Base-by-base conservation (phyloP, 202 grass and related monocot species). In the Schoenoplectus triqueter region DNA sequence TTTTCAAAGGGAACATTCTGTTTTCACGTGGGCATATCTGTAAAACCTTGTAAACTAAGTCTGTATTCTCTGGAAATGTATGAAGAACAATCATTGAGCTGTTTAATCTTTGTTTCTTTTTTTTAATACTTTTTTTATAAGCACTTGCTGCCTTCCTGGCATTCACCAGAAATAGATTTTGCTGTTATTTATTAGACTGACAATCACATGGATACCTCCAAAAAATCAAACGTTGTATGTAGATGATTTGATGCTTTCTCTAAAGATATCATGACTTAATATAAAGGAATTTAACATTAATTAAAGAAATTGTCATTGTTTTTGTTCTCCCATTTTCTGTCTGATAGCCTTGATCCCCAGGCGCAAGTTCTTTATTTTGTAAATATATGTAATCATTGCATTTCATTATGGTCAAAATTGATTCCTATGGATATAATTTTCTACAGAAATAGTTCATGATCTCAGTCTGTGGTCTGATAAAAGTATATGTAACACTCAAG, bases 1-100 rank as follows among this genome's bases (percentile, higher is more conserved):
- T 82, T 82, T 82, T 66, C 80, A 39, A 82, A 82, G 48, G 80
- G 15, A 82, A 67, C 80, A 82, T 82, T 82, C 80, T 83, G 81
- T 10, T 66, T 69, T 83, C 81, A 69, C 64, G 65, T 83, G 66
- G 47, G 47, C 50, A 55, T 69, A 62, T 66, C 79, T 66, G 42
- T 67, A 59, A 73, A 73, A 59, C 22, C 51, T 72, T 47, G n/a
- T 65, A 65, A 65, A 66, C 9, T 48, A 50, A 50, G 45, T 50
- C 2, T 15, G 51, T 78, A 41, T 78, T 59, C 21, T 77, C 73
- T 77, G 51, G 14, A 78, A 78, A 78, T 59, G 22, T 44, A 60
- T 9, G 10, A 9, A 60, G 54, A 78, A 60, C 44, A 78, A 51
- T 73, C 47, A 78, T 78, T 60, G 22, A 57, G 52, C 74, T 78